Base-by-base conservation (phyloP, 352 stramenopile genomes). In the Phytopythium delawarense region DNA sequence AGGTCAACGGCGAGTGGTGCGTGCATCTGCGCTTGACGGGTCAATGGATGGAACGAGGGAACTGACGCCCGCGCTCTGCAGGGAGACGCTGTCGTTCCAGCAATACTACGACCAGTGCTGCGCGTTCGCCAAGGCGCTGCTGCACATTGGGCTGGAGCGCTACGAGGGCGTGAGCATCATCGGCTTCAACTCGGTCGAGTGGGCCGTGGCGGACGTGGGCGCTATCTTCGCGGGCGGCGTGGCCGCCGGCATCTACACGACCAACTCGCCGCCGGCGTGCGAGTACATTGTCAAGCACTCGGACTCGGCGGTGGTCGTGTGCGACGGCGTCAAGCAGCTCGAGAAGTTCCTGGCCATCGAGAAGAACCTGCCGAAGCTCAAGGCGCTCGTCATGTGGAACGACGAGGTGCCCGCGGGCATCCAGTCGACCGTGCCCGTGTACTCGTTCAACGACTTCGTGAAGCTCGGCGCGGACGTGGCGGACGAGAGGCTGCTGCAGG, bases 171-270 rank as follows among this genome's bases (percentile, higher is more conserved):
- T 97, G 48, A 88, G 75, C 66, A 96, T 97, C 68, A 94, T 96
- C 61, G 91, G 91, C 42, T 96, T 96, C 71, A 97, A 97, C 75
- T 85, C 85, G 57, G 89, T 89, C 1, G 91, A 98, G 65, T 99
- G 96, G 93, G 73, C 92, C 55, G 91, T 99, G 61, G 75, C 94
- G 25, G 83, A 98, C 58, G 68, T 98, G 16, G 95, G 94, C 52
- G 82, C 90, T 34, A 98, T 98, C 62, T 83, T 98, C 44, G 95
- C 95, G 1, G 94, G 94, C 28, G 88, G 81, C 35, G 82, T 99
- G 32, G 84, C 90, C 1, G 93, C 91, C 30, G 96, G 96, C 32
- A 98, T 99, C 65, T 99, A 99, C 83, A 97, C 96, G 50, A 98
- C 96, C 49, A 98, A 98, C 78, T 87, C 67, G 34, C 75, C 86